Evolutionary conservation across 2,329 filamentous ascomycete species (phyloP), one percentile per base, ranked within the genome.

Genomic region (Verticillium zaregamsianum): DNA sequence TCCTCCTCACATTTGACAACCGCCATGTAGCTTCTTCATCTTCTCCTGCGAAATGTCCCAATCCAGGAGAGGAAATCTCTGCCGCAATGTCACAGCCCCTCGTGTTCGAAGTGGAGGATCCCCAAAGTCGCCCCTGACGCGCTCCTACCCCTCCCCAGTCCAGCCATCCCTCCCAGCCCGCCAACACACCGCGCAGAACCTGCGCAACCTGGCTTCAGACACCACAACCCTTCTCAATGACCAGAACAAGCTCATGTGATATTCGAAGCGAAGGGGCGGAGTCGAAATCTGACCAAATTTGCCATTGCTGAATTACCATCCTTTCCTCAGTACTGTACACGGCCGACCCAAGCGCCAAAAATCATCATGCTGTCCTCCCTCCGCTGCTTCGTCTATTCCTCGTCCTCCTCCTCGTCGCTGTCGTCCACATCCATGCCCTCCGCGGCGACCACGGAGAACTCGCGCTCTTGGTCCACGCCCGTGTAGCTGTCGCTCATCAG

Each of bases 401-500:
- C 85, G 39, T 89, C 88, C 28, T 90, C 89, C 12, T 91, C 90
- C 25, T 93, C 92, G 55, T 95, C 92, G 0, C 93, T 91, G 56
- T 91, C 90, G 74, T 97, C 93, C 71, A 97, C 92, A 62, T 98
- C 95, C 91, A 95, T 96, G 5, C 92, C 92, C 76, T 99, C 95
- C 2, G 89, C 91, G 32, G 91, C 95, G 59, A 85, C 89, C 55
- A 99, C 88, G 61, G 86, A 89, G 74, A 99, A 98, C 5, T 87
- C 87, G 60, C 93, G 92, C 72, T 96, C 96, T 78, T 99, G 95
- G 78, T 99, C 96, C 59, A 99, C 93, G 31, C 95, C 95, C 39
- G 97, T 86, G 75, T 99, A 99, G 75, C 91, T 94, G 78, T 99
- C 95, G 74, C 93, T 95, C 90, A 99, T 97, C 73, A 99, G 80